phyloP scores from a whole-genome alignment of 2,329 filamentous ascomycete genomes.

The Diaporthe vexans region DNA sequence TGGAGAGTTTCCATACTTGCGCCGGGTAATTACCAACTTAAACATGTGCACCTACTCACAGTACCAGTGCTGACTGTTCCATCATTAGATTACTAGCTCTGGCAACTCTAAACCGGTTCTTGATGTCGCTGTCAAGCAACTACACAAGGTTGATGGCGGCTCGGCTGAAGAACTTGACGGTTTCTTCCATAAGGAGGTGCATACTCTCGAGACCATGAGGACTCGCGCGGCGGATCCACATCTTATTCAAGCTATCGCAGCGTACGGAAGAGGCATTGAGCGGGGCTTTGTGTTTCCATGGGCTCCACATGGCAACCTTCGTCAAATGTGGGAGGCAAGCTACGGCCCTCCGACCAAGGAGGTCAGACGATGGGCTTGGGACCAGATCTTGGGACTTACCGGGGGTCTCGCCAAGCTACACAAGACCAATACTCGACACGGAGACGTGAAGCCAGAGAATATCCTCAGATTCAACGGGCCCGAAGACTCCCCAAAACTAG shows the following conservation, averaged over 20 bases:
- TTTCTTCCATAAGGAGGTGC: no score
- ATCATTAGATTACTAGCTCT: no score
- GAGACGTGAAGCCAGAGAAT: slow-evolving; percentile 33
- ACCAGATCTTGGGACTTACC: neutral
- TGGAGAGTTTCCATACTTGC: no score
- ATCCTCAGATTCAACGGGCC: neutral
- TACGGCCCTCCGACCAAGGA: neutral
- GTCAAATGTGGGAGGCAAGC: neutral
- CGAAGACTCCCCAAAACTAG: neutral
- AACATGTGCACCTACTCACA: no score
- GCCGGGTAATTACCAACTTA: no score
- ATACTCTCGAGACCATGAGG: no score
- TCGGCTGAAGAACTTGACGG: no score
- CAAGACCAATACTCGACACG: neutral
- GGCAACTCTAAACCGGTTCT: no score
- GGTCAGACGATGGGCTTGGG: neutral
- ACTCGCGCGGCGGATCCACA: neutral
- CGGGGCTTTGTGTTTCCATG: slow-evolving; percentile 14
- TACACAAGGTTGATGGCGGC: no score
- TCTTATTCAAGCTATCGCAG: slow-evolving; percentile 4
- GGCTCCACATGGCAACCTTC: slow-evolving; percentile 11
- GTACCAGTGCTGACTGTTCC: no score
- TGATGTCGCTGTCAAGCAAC: no score
- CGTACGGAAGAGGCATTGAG: neutral
- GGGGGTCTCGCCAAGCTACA: neutral